These are phyloP conservation scores for Priceomyces haplophilus DNA, from an alignment of 805 yeast genomes.

Conservation along the genomic window DNA sequence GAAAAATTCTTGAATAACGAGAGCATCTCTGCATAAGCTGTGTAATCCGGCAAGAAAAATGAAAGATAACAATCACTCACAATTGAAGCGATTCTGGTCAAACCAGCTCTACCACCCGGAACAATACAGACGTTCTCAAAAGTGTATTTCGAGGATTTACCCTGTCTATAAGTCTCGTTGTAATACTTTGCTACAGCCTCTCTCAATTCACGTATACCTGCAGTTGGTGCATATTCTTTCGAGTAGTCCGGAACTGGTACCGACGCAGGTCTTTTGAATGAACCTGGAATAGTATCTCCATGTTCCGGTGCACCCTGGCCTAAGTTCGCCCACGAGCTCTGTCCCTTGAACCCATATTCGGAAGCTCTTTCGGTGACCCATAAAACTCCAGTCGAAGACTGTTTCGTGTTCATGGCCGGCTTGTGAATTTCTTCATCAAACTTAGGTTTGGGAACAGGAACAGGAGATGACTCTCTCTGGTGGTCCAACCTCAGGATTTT, in stretches of 20 bases:
- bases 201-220: conserved; percentile 52
- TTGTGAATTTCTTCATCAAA: conserved; percentile 44
- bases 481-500: conserved; percentile 31
- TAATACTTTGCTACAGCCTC: conserved; percentile 57
- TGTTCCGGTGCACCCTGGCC: conserved; percentile 69
- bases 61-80: conserved; percentile 57
- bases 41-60: conserved; percentile 60
- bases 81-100: conserved; percentile 60
- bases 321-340: conserved; percentile 53
- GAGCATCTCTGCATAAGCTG: conserved; percentile 65
- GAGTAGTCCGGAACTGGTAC: conserved; percentile 47
- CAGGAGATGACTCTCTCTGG: conserved; percentile 44
- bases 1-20: conserved; percentile 60
- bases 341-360: conserved; percentile 50
- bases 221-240: conserved; percentile 59
- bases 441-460: conserved; percentile 49
- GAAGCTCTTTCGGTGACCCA: conserved; percentile 63
- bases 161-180: conserved; percentile 51
- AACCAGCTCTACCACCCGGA: conserved; percentile 64
- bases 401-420: conserved; percentile 58
- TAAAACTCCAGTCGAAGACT: conserved; percentile 60
- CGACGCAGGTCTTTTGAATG: conserved; percentile 50
- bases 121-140: conserved; percentile 60
- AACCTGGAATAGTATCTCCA: conserved; percentile 56
- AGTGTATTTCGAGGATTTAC: conserved; percentile 51